A percentile compares a stretch with the other conserved stretches of the same genome.
phyloP scores from a whole-genome alignment of 345 rosid species.

The Populus davidiana region DNA sequence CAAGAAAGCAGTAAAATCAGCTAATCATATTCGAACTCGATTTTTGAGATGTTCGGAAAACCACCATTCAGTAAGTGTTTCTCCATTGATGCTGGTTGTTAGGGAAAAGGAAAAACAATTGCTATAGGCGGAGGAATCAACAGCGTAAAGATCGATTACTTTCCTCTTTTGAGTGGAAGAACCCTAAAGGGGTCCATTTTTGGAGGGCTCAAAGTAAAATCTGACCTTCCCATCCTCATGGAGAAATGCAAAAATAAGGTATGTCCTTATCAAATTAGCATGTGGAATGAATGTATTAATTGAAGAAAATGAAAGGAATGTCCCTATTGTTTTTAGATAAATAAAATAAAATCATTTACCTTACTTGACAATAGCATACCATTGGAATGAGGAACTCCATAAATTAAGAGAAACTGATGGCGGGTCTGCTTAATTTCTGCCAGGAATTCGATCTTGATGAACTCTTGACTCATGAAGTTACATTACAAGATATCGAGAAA shows the following conservation, averaged over 20 bases:
- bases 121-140: slow-evolving; percentile 35
- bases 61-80: background rate
- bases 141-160: slow-evolving; percentile 17
- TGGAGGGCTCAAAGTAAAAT: slow-evolving; percentile 60
- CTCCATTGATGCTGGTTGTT: background rate
- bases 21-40: background rate
- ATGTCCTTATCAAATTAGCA: background rate
- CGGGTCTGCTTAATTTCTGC: background rate
- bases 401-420: background rate
- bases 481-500: slow-evolving; percentile 42
- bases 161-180: slow-evolving; percentile 39
- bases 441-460: slow-evolving; percentile 52
- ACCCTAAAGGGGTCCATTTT: slow-evolving; percentile 50
- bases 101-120: slow-evolving; percentile 54
- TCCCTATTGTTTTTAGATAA: no score
- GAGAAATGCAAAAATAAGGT: slow-evolving; percentile 48
- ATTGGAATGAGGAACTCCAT: background rate
- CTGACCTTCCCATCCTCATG: slow-evolving; percentile 47
- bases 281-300: no score
- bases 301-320: no score
- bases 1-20: no score
- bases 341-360: no score
- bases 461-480: slow-evolving; percentile 49
- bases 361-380: background rate
- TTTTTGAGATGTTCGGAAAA: background rate